phyloP scores from a whole-genome alignment of 345 rosid genomes.

The Citrus hindsii region DNA sequence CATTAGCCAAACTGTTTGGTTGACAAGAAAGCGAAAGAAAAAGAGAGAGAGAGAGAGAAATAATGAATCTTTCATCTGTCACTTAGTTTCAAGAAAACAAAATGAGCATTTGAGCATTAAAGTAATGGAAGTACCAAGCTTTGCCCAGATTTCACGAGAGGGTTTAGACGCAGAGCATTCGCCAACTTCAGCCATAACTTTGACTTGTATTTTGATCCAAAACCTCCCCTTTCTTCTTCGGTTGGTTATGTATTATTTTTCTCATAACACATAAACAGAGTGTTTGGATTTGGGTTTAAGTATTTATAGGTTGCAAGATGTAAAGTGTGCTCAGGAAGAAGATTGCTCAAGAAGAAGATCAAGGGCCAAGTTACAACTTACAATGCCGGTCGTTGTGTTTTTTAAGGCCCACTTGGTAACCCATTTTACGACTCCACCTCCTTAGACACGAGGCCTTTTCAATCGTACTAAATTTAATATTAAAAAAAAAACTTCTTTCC shows the following conservation, averaged over 20 bases:
- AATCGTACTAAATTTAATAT: too few species aligned
- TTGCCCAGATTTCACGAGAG: conserved; percentile 47
- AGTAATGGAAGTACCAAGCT: conserved; percentile 33
- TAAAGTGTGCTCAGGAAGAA: not conserved
- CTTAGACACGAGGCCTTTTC: too few species aligned
- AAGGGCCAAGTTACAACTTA: not conserved
- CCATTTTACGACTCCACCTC: too few species aligned
- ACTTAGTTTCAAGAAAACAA: not conserved
- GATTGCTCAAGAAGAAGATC: not conserved
- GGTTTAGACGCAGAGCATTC: conserved; percentile 36
- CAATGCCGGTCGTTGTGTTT: too few species aligned
- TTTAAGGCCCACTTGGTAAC: too few species aligned
- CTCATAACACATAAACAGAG: too few species aligned
- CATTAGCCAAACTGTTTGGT: not conserved
- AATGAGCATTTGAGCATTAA: not conserved
- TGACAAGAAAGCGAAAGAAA: not conserved
- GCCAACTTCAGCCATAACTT: conserved; percentile 29
- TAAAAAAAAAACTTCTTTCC: too few species aligned
- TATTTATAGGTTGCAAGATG: not conserved
- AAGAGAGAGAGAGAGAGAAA: too few species aligned
- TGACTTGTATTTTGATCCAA: not conserved
- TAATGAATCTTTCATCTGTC: not conserved
- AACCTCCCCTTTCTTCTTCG: not conserved
- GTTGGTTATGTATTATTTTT: too few species aligned
- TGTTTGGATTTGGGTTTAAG: not conserved